These are phyloP conservation scores for Paramarasmius palmivorus DNA, from an alignment of 1,284 basidiomycete species.

Conservation along the genomic window DNA sequence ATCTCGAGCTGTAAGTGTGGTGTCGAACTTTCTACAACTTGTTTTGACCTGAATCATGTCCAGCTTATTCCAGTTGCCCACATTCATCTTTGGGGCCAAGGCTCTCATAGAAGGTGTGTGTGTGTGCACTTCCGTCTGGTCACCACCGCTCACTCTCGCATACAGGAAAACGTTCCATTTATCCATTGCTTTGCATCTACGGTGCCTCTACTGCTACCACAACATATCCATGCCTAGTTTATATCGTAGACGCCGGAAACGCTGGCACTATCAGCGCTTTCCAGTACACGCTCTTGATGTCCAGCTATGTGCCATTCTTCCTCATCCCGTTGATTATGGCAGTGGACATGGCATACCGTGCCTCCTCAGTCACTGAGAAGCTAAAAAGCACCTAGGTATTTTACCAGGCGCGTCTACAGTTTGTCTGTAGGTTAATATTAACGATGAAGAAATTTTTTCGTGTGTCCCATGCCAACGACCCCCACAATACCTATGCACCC, in stretches of 20 bases:
- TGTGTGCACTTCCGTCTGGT: neutral
- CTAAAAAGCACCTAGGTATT: too few relatives aligned
- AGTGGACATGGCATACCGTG: slow-evolving; percentile 64
- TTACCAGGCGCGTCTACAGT: too few relatives aligned
- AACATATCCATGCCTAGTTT: slow-evolving; percentile 67
- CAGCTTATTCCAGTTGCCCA: slow-evolving; percentile 76
- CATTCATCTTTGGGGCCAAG: slow-evolving; percentile 68
- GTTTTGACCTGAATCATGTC: neutral
- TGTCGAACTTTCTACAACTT: slow-evolving; percentile 8
- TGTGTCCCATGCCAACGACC: too few relatives aligned
- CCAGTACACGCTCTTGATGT: slow-evolving; percentile 57
- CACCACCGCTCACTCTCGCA: neutral
- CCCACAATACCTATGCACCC: too few relatives aligned
- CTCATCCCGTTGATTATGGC: slow-evolving; percentile 71
- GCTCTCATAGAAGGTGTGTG: slow-evolving; percentile 67
- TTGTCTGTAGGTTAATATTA: too few relatives aligned
- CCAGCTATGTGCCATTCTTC: slow-evolving; percentile 78
- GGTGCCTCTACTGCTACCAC: slow-evolving; percentile 80
- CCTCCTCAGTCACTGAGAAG: neutral
- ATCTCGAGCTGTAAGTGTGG: slow-evolving; percentile 52
- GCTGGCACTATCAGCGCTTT: slow-evolving; percentile 39
- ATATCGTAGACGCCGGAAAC: slow-evolving; percentile 46
- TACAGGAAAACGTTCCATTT: slow-evolving; percentile 46
- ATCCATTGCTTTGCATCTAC: slow-evolving; percentile 67
- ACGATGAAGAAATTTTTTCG: too few relatives aligned